A percentile compares a stretch with the other conserved stretches of the same genome.
These are phyloP conservation scores for Cyamopsis tetragonoloba DNA, from an alignment of 306 rosid genomes.

Conservation along the genomic window DNA sequence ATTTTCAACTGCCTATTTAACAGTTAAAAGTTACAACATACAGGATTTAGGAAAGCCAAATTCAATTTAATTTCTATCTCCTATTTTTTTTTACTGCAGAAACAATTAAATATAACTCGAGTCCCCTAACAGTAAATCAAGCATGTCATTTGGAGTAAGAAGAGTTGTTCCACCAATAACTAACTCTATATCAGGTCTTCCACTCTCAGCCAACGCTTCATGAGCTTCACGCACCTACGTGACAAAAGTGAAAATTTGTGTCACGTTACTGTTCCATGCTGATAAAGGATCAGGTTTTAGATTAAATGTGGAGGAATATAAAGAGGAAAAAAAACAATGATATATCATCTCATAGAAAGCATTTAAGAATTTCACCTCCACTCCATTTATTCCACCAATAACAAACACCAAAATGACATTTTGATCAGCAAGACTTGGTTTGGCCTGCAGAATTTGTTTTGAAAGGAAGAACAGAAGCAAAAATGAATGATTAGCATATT, in stretches of 20 bases:
- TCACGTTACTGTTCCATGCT: slow-evolving; percentile 18
- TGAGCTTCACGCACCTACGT: slow-evolving; percentile 78
- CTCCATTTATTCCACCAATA: slow-evolving; percentile 81
- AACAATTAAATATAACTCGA: slow-evolving; percentile 48
- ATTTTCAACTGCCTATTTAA: slow-evolving; percentile 3
- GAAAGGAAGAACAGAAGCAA: neutral
- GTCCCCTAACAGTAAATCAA: slow-evolving; percentile 61
- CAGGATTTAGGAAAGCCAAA: slow-evolving; percentile 17
- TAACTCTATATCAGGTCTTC: slow-evolving; percentile 88
- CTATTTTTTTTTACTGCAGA: neutral
- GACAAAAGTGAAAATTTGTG: neutral
- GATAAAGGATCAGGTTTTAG: slow-evolving; percentile 5
- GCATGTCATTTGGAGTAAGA: slow-evolving; percentile 73
- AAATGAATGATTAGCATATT: slow-evolving; percentile 21
- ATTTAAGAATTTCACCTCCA: slow-evolving; percentile 59
- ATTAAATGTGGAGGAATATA: neutral
- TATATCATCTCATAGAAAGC: neutral
- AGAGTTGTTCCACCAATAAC: slow-evolving; percentile 87
- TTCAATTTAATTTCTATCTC: slow-evolving; percentile 6
- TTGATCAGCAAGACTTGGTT: slow-evolving; percentile 91
- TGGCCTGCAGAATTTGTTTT: slow-evolving; percentile 59
- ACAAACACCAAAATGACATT: slow-evolving; percentile 81
- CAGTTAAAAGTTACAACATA: slow-evolving; percentile 9
- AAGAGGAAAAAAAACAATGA: neutral
- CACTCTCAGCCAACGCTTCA: slow-evolving; percentile 75